Conservation (phyloP, 805 yeast genomes). For the Zygoascus ofunaensis region DNA sequence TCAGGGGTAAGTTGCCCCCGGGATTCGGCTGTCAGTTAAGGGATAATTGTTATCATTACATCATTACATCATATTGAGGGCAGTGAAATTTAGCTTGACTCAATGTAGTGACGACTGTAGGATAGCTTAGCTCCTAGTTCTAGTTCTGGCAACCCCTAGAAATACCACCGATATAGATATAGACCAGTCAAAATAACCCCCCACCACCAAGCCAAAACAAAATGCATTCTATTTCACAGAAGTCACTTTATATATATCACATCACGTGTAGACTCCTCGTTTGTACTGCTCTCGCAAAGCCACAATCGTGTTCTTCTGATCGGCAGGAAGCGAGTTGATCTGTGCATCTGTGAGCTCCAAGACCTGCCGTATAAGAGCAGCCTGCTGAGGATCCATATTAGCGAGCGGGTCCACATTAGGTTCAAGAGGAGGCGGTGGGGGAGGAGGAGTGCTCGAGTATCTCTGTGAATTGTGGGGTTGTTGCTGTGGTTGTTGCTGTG, state of each 20-base stretch:
- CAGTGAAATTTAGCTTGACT: no score
- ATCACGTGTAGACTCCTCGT: slow-evolving; percentile 9
- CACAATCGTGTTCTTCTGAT: slow-evolving; percentile 32
- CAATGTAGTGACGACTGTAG: no score
- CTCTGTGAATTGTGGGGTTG: slow-evolving; percentile 5
- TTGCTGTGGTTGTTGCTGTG: slow-evolving; percentile 7
- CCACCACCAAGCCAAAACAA: no score
- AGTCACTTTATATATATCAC: not conserved
- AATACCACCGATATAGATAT: no score
- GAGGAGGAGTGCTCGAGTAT: slow-evolving; percentile 8
- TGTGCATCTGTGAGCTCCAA: slow-evolving; percentile 42
- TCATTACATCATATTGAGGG: no score
- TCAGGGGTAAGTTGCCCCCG: no score
- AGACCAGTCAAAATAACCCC: no score
- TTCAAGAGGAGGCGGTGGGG: slow-evolving; percentile 14
- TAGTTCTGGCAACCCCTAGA: no score
- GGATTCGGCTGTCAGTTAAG: no score
- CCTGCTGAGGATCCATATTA: slow-evolving; percentile 32
- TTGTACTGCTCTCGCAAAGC: slow-evolving; percentile 20
- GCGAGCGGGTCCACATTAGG: slow-evolving; percentile 10
- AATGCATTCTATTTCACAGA: not conserved
- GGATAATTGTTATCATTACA: no score
- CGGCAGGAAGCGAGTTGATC: slow-evolving; percentile 39
- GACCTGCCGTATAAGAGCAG: slow-evolving; percentile 41
- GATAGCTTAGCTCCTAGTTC: no score